These are phyloP conservation scores for Endocalyx cinctus DNA, from an alignment of 2,329 filamentous ascomycete species.

Conservation along the genomic window DNA sequence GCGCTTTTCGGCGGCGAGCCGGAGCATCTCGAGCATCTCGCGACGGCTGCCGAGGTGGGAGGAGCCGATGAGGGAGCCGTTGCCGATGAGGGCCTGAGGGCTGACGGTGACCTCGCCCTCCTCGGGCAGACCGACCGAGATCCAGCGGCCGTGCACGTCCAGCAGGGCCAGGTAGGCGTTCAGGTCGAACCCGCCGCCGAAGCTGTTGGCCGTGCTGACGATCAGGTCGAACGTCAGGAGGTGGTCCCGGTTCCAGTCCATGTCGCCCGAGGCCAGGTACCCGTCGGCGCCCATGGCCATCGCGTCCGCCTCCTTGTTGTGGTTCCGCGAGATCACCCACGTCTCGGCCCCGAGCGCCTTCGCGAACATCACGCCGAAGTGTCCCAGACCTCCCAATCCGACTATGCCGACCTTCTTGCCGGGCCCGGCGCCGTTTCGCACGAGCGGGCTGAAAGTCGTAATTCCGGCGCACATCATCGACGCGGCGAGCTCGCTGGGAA, in stretches of 20 bases:
- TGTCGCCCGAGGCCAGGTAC: slow-evolving; percentile 53
- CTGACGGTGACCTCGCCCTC: slow-evolving; percentile 66
- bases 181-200: slow-evolving; percentile 63
- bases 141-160: slow-evolving; percentile 76
- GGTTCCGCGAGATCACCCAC: slow-evolving; percentile 57
- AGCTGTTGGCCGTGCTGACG: slow-evolving; percentile 68
- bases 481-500: slow-evolving; percentile 59
- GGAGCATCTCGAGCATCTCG: slow-evolving; percentile 68
- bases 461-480: slow-evolving; percentile 84
- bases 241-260: slow-evolving; percentile 53
- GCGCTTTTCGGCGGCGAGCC: slow-evolving; percentile 65
- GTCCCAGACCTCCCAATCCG: slow-evolving; percentile 67
- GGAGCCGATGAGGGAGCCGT: slow-evolving; percentile 68
- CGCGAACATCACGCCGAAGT: slow-evolving; percentile 66
- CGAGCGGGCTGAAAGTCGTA: slow-evolving; percentile 73
- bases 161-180: slow-evolving; percentile 70
- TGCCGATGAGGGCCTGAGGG: slow-evolving; percentile 69
- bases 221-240: slow-evolving; percentile 69
- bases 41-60: slow-evolving; percentile 66
- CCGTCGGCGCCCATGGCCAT: slow-evolving; percentile 56
- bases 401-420: slow-evolving; percentile 77
- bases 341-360: slow-evolving; percentile 61
- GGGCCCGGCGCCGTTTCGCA: slow-evolving; percentile 68
- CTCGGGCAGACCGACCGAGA: slow-evolving; percentile 76
- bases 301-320: slow-evolving; percentile 57